Percentiles rank a stretch among this genome's conserved stretches.
These are phyloP conservation scores for Colletotrichum endophyticum DNA, from an alignment of 2,329 filamentous ascomycete species.

Conservation along the genomic window DNA sequence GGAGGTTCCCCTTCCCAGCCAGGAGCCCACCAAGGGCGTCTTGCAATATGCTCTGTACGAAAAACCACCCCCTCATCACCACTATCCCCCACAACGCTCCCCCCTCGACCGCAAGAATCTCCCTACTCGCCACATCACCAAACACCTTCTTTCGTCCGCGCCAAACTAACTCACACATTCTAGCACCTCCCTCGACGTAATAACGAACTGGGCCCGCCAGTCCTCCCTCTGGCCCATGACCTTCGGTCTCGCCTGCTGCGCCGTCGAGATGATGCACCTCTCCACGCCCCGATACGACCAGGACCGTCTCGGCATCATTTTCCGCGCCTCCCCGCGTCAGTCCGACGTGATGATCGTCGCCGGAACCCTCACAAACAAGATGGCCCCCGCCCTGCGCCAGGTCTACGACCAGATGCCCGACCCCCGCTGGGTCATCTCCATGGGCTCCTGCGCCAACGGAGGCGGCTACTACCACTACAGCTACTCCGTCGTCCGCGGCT, in stretches of 20 bases:
- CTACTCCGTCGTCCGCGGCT: conserved; percentile 75
- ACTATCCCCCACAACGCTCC: neutral
- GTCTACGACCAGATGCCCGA: conserved; percentile 97
- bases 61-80: neutral
- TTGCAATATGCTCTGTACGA: conserved; percentile 88
- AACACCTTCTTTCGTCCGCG: neutral
- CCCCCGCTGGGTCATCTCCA: conserved; percentile 82
- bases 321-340: conserved; percentile 85
- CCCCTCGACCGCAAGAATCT: neutral
- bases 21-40: conserved; percentile 79
- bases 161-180: neutral
- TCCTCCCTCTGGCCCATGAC: conserved; percentile 88
- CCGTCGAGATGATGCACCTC: conserved; percentile 91
- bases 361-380: conserved; percentile 93
- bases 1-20: conserved; percentile 78
- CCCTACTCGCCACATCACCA: neutral
- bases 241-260: conserved; percentile 88
- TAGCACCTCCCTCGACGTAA: conserved; percentile 78
- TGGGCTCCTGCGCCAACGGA: conserved; percentile 86
- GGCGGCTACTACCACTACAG: conserved; percentile 89
- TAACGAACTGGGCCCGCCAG: conserved; percentile 85
- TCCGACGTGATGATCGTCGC: conserved; percentile 95
- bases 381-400: conserved; percentile 88
- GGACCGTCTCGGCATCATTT: conserved; percentile 87
- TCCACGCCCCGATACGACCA: conserved; percentile 90